Evolutionary conservation across 2,329 filamentous ascomycete species (phyloP).

Genomic region (Rhinocladiella similis): DNA sequence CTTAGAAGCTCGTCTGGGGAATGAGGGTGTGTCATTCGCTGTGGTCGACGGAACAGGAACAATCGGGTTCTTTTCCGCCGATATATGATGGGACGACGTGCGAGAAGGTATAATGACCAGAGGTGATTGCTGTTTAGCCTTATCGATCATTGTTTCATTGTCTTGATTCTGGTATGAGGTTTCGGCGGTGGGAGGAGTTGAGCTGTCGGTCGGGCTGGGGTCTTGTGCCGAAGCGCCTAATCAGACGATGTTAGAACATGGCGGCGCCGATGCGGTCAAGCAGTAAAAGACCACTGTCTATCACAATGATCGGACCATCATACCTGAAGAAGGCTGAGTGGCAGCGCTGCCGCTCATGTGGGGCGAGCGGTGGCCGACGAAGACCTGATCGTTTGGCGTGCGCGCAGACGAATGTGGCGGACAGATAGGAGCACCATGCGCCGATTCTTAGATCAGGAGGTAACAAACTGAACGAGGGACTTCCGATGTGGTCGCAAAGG

Average conservation of each 20-base stretch:
- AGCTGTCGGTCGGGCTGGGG: slow-evolving; percentile 8
- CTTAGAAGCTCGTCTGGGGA: slow-evolving; percentile 30
- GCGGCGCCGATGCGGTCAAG: slow-evolving; percentile 8
- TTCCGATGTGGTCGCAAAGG: slow-evolving; percentile 13
- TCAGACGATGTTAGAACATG: slow-evolving; percentile 17
- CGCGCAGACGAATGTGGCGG: slow-evolving; percentile 11
- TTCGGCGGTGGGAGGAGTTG: slow-evolving; percentile 8
- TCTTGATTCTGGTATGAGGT: slow-evolving; percentile 6
- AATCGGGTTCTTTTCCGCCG: slow-evolving; percentile 10
- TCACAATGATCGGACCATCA: slow-evolving; percentile 13
- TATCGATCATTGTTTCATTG: slow-evolving; percentile 24
- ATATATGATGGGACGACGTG: slow-evolving; percentile 25
- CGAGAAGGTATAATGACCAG: slow-evolving; percentile 28
- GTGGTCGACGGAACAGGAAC: slow-evolving; percentile 13
- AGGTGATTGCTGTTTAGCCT: slow-evolving; percentile 19
- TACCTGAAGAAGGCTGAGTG: slow-evolving; percentile 29
- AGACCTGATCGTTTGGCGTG: slow-evolving; percentile 20
- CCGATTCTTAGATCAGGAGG: slow-evolving; percentile 1
- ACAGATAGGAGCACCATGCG: slow-evolving; percentile 16
- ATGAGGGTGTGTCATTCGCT: slow-evolving; percentile 19
- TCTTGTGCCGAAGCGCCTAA: slow-evolving; percentile 19
- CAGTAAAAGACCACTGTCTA: slow-evolving; percentile 10
- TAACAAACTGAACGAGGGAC: slow-evolving; percentile 1
- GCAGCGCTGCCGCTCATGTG: slow-evolving; percentile 32
- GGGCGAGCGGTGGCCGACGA: slow-evolving; percentile 28